These are phyloP conservation scores for Phialophora tarda DNA, from an alignment of 2,329 filamentous ascomycete genomes.

Conservation along the genomic window DNA sequence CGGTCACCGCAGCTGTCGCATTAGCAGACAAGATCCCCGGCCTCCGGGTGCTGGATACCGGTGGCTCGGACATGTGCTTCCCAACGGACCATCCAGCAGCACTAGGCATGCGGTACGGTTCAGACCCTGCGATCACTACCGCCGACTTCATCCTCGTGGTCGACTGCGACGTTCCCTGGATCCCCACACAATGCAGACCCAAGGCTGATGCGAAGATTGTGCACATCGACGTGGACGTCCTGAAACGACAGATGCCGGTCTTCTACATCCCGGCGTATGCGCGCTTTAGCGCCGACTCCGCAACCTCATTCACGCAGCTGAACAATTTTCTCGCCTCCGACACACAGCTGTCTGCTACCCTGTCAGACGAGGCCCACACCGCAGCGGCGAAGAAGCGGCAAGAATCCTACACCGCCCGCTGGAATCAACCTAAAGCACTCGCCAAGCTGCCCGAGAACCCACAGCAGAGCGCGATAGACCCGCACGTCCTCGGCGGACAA, in stretches of 20 bases:
- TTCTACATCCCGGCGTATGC: constrained; percentile 71
- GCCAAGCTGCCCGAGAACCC: constrained; percentile 60
- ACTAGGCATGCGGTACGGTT: constrained; percentile 74
- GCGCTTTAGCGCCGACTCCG: constrained; percentile 70
- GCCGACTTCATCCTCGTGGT: constrained; percentile 85
- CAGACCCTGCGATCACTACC: constrained; percentile 72
- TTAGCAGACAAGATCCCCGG: constrained; percentile 56
- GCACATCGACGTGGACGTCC: constrained; percentile 69
- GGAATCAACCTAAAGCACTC: constrained; percentile 64
- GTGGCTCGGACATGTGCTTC: constrained; percentile 60
- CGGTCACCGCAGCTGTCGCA: constrained; percentile 52
- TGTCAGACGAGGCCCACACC: constrained; percentile 44
- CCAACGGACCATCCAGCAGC: constrained; percentile 59
- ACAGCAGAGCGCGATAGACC: constrained; percentile 65
- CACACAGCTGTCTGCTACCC: constrained; percentile 50
- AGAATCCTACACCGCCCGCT: constrained; percentile 62
- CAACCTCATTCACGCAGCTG: constrained; percentile 71
- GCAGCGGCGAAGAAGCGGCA: constrained; percentile 49
- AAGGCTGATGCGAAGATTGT: constrained; percentile 62
- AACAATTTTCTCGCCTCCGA: constrained; percentile 63
- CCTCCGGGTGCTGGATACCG: constrained; percentile 58
- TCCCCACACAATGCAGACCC: constrained; percentile 74
- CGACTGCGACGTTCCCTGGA: constrained; percentile 93
- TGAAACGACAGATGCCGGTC: constrained; percentile 75
- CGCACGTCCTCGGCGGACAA: constrained; percentile 62